These are phyloP conservation scores for Amanita inopinata DNA, from an alignment of 768 basidiomycete genomes.

Conservation along the genomic window DNA sequence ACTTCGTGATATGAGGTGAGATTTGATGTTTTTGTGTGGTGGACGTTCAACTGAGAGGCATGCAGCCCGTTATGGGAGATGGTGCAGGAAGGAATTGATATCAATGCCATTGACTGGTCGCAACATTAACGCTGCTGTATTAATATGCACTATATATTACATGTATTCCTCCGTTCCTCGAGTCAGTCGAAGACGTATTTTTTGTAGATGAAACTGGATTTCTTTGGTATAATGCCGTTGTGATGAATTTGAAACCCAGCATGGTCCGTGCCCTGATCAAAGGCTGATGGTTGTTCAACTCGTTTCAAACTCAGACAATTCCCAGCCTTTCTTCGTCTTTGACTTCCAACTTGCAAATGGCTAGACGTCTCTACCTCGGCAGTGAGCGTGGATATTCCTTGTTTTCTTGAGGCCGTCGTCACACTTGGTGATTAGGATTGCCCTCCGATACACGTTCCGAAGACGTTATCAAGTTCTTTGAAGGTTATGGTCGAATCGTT, in stretches of 20 bases:
- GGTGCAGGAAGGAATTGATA: conserved; percentile 98
- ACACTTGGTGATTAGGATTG: conserved; percentile 41
- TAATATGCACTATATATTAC: conserved; percentile 4
- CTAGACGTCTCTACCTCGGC: conserved; percentile 79
- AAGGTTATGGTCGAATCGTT: conserved; percentile 79
- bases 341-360: conserved; percentile 48
- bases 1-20: conserved; percentile 87
- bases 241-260: too few species aligned
- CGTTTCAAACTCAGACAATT: conserved; percentile 38
- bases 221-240: too few species aligned
- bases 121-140: conserved; percentile 59
- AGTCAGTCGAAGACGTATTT: too few species aligned
- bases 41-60: conserved; percentile 7
- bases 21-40: conserved; percentile 4
- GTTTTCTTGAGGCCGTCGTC: conserved; percentile 1
- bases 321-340: conserved; percentile 20
- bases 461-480: conserved; percentile 83
- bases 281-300: conserved; percentile 17
- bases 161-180: too few species aligned
- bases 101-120: conserved; percentile 92
- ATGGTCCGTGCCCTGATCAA: conserved; percentile 35
- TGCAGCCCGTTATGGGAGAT: conserved; percentile 95
- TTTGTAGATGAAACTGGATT: too few species aligned
- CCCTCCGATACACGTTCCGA: conserved; percentile 75
- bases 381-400: conserved; percentile 35